These are phyloP conservation scores for Pseudogymnoascus pannorum DNA, from an alignment of 2,329 filamentous ascomycete species.

Conservation along the genomic window DNA sequence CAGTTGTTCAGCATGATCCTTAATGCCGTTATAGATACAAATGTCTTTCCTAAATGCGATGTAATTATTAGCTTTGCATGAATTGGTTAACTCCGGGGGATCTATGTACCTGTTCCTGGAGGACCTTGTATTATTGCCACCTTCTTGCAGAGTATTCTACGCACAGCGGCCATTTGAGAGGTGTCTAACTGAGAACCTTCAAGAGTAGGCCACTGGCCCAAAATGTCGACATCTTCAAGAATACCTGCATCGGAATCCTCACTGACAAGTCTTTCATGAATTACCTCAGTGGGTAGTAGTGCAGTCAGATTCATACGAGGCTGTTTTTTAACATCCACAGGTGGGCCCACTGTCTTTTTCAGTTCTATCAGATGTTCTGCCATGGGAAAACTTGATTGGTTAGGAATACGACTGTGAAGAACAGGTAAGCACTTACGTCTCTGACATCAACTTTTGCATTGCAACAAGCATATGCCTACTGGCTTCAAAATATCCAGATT, in stretches of 20 bases:
- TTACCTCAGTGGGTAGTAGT: conserved; percentile 23
- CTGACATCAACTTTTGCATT: conserved; percentile 47
- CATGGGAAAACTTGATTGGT: conserved; percentile 44
- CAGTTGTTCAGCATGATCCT: conserved; percentile 57
- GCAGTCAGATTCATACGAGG: conserved; percentile 44
- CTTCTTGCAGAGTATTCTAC: conserved; percentile 62
- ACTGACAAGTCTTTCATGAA: not conserved
- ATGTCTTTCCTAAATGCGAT: conserved; percentile 52
- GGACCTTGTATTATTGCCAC: conserved; percentile 78
- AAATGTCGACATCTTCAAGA: conserved; percentile 44
- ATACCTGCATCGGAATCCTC: conserved; percentile 24
- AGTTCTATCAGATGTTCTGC: conserved; percentile 52
- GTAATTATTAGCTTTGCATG: not conserved
- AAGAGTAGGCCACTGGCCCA: conserved; percentile 45
- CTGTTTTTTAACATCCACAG: conserved; percentile 43
- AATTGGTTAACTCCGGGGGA: not conserved
- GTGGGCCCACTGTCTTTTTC: conserved; percentile 38
- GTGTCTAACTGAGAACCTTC: conserved; percentile 50
- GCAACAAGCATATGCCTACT: conserved; percentile 64
- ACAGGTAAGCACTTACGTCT: conserved; percentile 19
- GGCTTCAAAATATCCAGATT: conserved; percentile 69
- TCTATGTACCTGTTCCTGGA: conserved; percentile 44
- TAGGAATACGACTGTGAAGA: not conserved
- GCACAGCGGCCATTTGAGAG: conserved; percentile 63
- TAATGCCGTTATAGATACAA: conserved; percentile 67